phyloP scores from a whole-genome alignment of 129 eudicot species.

The Saposhnikovia divaricata region DNA sequence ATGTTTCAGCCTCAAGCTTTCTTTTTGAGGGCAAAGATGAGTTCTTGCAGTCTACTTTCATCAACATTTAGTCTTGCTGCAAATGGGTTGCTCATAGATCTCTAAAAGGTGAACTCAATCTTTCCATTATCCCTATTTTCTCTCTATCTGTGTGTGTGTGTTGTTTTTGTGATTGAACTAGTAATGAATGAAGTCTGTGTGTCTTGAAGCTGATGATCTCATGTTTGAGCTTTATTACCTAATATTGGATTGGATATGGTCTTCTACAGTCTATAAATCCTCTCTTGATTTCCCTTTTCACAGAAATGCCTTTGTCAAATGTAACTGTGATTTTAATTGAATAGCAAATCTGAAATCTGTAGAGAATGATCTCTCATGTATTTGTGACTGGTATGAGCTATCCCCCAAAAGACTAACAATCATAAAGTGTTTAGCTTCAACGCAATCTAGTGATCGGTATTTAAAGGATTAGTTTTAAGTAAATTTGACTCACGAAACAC shows the following conservation, averaged over 20 bases:
- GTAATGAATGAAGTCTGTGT: background rate
- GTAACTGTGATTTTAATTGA: background rate
- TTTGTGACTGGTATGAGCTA: background rate
- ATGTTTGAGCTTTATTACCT: background rate
- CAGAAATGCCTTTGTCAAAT: background rate
- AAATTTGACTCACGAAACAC: background rate
- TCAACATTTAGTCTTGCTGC: background rate
- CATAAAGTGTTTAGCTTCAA: background rate
- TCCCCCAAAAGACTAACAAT: background rate
- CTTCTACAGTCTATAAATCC: background rate
- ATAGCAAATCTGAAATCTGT: background rate
- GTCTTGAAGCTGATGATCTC: background rate
- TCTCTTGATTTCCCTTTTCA: background rate
- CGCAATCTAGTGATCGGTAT: background rate
- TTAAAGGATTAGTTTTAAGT: background rate
- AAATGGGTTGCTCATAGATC: background rate
- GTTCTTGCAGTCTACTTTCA: background rate
- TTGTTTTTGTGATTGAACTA: background rate
- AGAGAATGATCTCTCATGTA: background rate
- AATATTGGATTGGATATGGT: background rate
- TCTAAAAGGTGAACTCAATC: background rate
- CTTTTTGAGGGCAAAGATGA: background rate
- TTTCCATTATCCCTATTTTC: background rate
- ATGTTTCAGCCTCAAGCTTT: background rate
- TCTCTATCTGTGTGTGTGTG: background rate